Base-by-base conservation (phyloP, 345 rosid genomes). In the Nephelium lappaceum region DNA sequence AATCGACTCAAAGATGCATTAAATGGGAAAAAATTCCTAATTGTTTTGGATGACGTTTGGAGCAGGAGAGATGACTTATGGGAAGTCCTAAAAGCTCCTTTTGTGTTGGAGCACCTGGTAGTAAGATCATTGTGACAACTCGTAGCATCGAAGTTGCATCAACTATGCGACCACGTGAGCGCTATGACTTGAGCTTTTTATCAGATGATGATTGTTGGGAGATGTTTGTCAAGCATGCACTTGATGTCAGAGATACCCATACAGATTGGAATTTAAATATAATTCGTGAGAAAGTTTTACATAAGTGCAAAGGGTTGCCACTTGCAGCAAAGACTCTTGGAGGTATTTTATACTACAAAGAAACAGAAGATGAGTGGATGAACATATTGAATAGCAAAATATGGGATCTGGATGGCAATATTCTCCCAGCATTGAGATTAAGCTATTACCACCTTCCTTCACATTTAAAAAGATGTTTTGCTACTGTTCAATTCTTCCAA, bases 271-370 rank as follows among this genome's bases (percentile, higher is more conserved):
- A 73, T 24, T 55, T 67, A 47, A 45, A 55, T 23, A 15, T 42
- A 1, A 57, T 67, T 11, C 65, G 73, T 8, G 47, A 36, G 18
- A 58, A 73, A 38, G 21, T 78, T 0, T 61, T 67, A 14, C 43
- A 39, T 3, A 79, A 61, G 60, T 73, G 81, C 8, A 27, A 53
- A 14, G 81, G 81, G 6, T 55, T 78, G 62, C 77, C 81, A 0
- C 72, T 78, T 67, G 77, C 72, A 36, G 77, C 77, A 36, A 78
- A 16, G 66, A 41, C 71, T 31, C 76, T 78, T 31, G 81, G 81
- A 24, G 71, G 77, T 42, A 51, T 78, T 12, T 27, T 72, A 18
- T 73, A 45, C 55, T 60, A 11, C 2, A n/a, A n/a, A n/a, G 58
- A 57, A 7, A 62, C 11, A 38, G n/a, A 42, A 53, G 58, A 53